phyloP scores from a whole-genome alignment of 2,329 filamentous ascomycete species.

The Sporothrix brunneoviolacea region DNA sequence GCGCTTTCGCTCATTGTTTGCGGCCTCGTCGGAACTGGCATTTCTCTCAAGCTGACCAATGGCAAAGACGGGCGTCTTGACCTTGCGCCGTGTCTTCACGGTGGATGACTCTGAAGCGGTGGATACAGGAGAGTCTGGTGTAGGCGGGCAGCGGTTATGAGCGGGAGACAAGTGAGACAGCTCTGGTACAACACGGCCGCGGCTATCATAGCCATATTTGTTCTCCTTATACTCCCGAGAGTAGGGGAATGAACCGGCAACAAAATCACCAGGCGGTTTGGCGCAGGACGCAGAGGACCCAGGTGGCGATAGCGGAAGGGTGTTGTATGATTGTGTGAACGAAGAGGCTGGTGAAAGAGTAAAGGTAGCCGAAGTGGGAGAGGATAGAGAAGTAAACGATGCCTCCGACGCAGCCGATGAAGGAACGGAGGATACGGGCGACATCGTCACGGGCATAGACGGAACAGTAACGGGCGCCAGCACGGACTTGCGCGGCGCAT shows the following conservation, averaged over 20 bases:
- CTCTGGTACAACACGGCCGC: slow-evolving; percentile 26
- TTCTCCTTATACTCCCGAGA: background rate
- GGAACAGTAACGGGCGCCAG: background rate
- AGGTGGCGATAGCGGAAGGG: slow-evolving; percentile 2
- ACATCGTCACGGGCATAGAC: background rate
- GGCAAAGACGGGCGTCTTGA: slow-evolving; percentile 44
- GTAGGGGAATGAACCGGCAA: background rate
- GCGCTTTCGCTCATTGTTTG: background rate
- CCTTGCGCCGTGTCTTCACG: slow-evolving; percentile 36
- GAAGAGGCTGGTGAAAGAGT: slow-evolving; percentile 8
- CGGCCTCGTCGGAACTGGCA: background rate
- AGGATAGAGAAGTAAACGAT: slow-evolving; percentile 5
- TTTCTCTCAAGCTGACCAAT: slow-evolving; percentile 43
- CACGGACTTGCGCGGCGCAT: slow-evolving; percentile 10
- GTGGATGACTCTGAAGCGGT: slow-evolving; percentile 15
- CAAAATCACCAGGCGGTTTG: background rate
- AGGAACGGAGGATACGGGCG: background rate
- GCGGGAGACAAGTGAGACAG: slow-evolving; percentile 28
- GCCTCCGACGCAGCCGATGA: background rate
- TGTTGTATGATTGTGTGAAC: background rate
- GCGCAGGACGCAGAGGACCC: slow-evolving; percentile 9
- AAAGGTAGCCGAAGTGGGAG: slow-evolving; percentile 7
- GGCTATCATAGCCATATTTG: background rate
- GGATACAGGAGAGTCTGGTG: slow-evolving; percentile 19
- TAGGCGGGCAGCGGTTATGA: slow-evolving; percentile 16